Base-by-base conservation (phyloP, 768 basidiomycete species). In the Lactarius sanguifluus region DNA sequence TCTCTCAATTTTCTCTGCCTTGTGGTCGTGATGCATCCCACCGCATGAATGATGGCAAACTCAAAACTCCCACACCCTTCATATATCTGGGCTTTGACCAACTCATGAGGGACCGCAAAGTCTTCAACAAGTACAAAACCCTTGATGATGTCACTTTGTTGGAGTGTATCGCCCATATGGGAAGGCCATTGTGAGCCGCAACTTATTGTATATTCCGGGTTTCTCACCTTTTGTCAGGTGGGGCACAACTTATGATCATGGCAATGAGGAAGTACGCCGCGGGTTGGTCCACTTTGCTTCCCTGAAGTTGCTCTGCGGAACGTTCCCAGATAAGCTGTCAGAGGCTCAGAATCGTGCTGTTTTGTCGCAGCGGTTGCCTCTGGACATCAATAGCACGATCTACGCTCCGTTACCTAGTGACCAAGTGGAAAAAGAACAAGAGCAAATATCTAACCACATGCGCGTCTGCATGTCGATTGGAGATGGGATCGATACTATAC, bases 1-100 rank as follows among this genome's bases (percentile, higher is more conserved):
- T 40, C 15, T 40, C 40, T 16, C 40, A 40, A 40, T 16, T 40
- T 34, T 12, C 18, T 38, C 45, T 20, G 2, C 41, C 28, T 12
- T n/a, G 18, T 20, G 3, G 3, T 20, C 4, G n/a, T 36, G 28
- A 61, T 23, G 3, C 45, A 2, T 61, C 45, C 30, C 7, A 34
- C 28, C 59, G 45, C 32, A 50, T 61, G 10, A 20, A 15, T 9
- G 6, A 32, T 9, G 59, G 59, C 41, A 12, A 7, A 4, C 28
- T 43, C 41, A 28, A 16, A 15, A 32, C 47, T n/a, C 59, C 47
- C n/a, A 7, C 6, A 10, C 30, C 59, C 12, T 61, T 61, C 34
- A 61, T 47, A 4, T 2, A 23, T 8, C n/a, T 61, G 12, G 60
- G 45, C 15, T 61, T 61, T 38, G 47, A 61, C 60, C 47, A 61